Evolutionary conservation across 2,329 filamentous ascomycete genomes (phyloP), one percentile per base, ranked within the genome.

Genomic region (Exophiala sideris): DNA sequence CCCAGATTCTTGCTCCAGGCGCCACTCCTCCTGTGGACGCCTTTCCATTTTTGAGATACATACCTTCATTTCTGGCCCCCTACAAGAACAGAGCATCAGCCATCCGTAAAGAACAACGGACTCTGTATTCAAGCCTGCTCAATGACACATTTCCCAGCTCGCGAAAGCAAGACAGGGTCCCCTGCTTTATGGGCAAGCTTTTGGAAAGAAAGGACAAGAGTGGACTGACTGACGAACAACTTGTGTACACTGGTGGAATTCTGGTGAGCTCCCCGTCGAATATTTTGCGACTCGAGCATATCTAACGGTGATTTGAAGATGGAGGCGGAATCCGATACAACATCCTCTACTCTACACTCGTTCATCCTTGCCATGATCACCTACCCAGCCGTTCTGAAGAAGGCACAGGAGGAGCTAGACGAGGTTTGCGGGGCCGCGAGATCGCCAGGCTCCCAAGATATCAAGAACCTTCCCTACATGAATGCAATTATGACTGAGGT

Each of bases 381-480:
- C 10, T 76, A 75, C 1, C 76, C 76, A 0, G 68, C 76, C 8
- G 69, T 77, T 10, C 68, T 78, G 48, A 48, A 59, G 2, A 74
- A 71, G 14, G 72, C 77, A 0, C 75, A 78, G 54, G 70, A 71
- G 14, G 79, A 71, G 63, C 51, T 83, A 3, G 79, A 81, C 57
- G 62, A 67, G 1, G 72, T 81, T 2, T 69, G 83, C 3, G 80
- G 80, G 2, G 60, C 67, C 0, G 49, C 69, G 7, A 70, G 80
- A 2, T 71, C 73, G 9, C 80, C 80, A 0, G 66, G 63, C 20
- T 77, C 75, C 62, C 71, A 76, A 34, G 79, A 84, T 60, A 70
- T 72, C n/a, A 65, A 70, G 0, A 65, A 68, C 1, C 63, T 84
- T 6, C 79, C 79, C 0, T 84, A 83, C 59, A 65, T 82, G 34